Base-by-base conservation (phyloP, 2,329 filamentous ascomycete genomes). In the Scolecobasidium constrictum region DNA sequence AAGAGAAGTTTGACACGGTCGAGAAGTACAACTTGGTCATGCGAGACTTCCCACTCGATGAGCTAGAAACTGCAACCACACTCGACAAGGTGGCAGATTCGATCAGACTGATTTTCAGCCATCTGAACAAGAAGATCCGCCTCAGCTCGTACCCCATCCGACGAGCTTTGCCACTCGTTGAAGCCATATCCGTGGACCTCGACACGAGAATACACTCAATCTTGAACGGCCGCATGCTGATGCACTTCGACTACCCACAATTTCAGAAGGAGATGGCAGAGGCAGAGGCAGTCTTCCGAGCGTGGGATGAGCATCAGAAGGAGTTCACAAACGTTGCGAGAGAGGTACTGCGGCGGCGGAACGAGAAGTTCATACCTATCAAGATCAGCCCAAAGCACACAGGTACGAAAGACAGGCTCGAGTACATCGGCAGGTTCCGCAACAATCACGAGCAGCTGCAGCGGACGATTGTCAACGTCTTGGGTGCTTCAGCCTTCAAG, bases 21-120 rank as follows among this genome's bases (percentile, higher is more conserved):
- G 86, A 94, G 62, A 95, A 95, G 63, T 98, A 96, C 71, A 99
- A 98, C 59, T 86, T 94, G 65, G 75, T 98, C 18, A 96, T 99
- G 86, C 83, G 92, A 49, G 93, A 98, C 60, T 96, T 99, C 50
- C 92, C 92, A 0, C 71, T 98, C 23, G 90, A 96, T 57, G 92
- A 99, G 60, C 68, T 99, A 20, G 74, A 95, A 15, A 94, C 92
- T 13, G 88, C 92, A 1, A 93, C 88, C 0, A 90, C 88, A 1
- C 65, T 98, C 35, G 71, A 80, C 53, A 95, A 94, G 63, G 79
- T 94, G 3, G 80, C 92, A 55, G 88, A 96, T 54, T 84, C 92
- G 5, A 76, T 98, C 48, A 76, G 81, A 35, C 77, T 88, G 54
- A 94, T 98, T 49, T 98, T 99, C 61, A 75, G 68, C 37, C 93